These are phyloP conservation scores for Biancaea sappan DNA, from an alignment of 306 rosid genomes.

Conservation along the genomic window DNA sequence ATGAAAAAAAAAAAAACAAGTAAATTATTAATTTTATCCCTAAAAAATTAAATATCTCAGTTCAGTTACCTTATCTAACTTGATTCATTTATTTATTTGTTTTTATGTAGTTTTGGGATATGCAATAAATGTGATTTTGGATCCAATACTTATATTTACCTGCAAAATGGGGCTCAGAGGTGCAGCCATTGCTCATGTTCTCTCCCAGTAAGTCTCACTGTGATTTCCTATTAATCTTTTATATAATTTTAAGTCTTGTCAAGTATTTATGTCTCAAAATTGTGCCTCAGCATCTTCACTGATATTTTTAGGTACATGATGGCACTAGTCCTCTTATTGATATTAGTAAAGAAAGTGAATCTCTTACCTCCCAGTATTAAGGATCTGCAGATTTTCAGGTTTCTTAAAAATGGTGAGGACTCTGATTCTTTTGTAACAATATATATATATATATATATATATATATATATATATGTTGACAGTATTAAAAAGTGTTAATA, in stretches of 20 bases:
- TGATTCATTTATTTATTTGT: not conserved
- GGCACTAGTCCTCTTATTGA: slow-evolving; percentile 57
- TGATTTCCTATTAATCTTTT: not conserved
- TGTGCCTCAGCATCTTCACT: not conserved
- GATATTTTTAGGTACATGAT: slow-evolving; percentile 69
- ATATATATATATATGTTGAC: no score
- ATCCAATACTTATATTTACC: slow-evolving; percentile 72
- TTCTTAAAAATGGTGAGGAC: slow-evolving; percentile 71
- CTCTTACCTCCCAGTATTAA: slow-evolving; percentile 73
- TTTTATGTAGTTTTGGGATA: slow-evolving; percentile 62
- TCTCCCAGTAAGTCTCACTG: slow-evolving; percentile 73
- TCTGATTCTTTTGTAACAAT: not conserved
- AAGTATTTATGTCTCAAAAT: not conserved
- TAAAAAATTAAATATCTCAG: no score
- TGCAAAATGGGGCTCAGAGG: slow-evolving; percentile 72
- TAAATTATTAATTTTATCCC: no score
- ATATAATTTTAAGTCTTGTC: not conserved
- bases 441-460: no score
- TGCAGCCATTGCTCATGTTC: slow-evolving; percentile 92
- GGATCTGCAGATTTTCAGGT: slow-evolving; percentile 73
- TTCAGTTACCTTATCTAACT: not conserved
- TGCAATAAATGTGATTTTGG: slow-evolving; percentile 61
- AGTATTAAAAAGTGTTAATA: no score
- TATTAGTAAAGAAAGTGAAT: slow-evolving; percentile 66
- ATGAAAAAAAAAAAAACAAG: no score